Percentiles rank a stretch among this genome's conserved stretches.
Evolutionary conservation across 192 early-diverging fungal species (phyloP).

Genomic region (Coemansia sp.): DNA sequence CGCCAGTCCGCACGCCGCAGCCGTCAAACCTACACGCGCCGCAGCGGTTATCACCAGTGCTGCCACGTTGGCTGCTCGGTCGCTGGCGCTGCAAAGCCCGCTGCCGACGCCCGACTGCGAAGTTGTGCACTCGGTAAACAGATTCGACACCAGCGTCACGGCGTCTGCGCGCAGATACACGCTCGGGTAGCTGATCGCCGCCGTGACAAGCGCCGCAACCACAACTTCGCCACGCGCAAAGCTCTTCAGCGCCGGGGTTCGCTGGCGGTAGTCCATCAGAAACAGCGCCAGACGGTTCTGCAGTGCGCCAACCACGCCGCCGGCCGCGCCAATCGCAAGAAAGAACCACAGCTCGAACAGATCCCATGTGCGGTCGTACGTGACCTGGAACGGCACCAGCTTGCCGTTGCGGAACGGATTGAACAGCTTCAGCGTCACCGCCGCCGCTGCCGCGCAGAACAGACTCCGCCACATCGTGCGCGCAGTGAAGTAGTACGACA

Average conservation of each 20-base stretch:
- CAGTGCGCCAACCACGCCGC: constrained; percentile 50
- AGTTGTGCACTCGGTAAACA: constrained; percentile 58
- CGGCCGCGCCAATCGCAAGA: constrained; percentile 77
- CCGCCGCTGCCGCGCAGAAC: constrained; percentile 92
- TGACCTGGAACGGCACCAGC: constrained; percentile 84
- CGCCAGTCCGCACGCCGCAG: constrained; percentile 70
- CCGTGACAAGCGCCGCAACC: constrained; percentile 48
- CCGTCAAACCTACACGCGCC: constrained; percentile 65
- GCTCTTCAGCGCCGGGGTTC: constrained; percentile 34
- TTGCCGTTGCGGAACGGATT: constrained; percentile 85
- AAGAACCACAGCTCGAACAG: constrained; percentile 90
- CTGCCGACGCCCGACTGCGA: constrained; percentile 25
- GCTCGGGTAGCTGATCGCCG: constrained; percentile 53
- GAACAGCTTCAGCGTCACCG: constrained; percentile 79
- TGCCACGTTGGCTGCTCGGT: constrained; percentile 39
- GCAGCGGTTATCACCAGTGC: constrained; percentile 63
- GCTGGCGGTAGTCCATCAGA: constrained; percentile 47
- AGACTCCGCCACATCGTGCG: constrained; percentile 94
- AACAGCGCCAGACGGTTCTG: constrained; percentile 43
- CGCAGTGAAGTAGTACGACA: constrained; percentile 78
- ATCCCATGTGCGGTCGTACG: constrained; percentile 88
- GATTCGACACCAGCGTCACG: constrained; percentile 57
- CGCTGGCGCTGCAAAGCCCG: constrained; percentile 48
- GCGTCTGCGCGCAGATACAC: constrained; percentile 55
- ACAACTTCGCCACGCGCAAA: constrained; percentile 57